phyloP scores from a whole-genome alignment of 2,329 filamentous ascomycete genomes.

The Fusarium incarnatum region DNA sequence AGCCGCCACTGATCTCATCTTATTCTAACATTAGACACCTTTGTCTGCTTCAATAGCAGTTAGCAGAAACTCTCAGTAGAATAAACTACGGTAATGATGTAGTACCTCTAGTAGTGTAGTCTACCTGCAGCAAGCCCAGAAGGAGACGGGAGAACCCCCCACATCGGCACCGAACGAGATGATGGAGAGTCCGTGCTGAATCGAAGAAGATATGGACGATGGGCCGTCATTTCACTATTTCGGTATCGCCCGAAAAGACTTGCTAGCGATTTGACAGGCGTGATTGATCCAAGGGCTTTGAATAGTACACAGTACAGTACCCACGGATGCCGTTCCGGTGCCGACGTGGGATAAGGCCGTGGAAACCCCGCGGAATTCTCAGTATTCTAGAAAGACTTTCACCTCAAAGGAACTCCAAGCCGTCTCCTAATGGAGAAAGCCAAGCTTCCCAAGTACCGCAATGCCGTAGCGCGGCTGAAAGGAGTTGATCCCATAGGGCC shows the following conservation, averaged over 20 bases:
- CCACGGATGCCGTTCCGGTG: slow-evolving; percentile 30
- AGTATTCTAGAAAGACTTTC: slow-evolving; percentile 38
- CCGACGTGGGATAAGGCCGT: slow-evolving; percentile 28
- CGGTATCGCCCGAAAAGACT: slow-evolving; percentile 12
- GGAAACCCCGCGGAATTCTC: slow-evolving; percentile 27
- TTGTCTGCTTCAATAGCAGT: neutral
- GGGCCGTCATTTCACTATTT: slow-evolving; percentile 11
- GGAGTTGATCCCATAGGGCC: slow-evolving; percentile 19
- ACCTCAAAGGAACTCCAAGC: neutral
- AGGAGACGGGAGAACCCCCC: neutral
- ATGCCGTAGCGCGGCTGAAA: slow-evolving; percentile 1
- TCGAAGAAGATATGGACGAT: neutral
- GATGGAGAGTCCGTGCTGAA: neutral
- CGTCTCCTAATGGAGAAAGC: neutral
- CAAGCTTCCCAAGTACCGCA: neutral
- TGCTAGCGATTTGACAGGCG: neutral
- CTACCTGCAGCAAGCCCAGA: neutral
- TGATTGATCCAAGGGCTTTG: neutral
- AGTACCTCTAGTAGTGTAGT: neutral
- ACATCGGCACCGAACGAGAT: slow-evolving; percentile 39
- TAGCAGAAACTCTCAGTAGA: neutral
- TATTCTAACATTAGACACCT: neutral
- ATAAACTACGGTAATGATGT: neutral
- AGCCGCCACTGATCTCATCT: slow-evolving; percentile 25
- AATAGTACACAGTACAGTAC: neutral